These are phyloP conservation scores for Podaxis pistillaris DNA, from an alignment of 768 basidiomycete genomes.

Conservation along the genomic window DNA sequence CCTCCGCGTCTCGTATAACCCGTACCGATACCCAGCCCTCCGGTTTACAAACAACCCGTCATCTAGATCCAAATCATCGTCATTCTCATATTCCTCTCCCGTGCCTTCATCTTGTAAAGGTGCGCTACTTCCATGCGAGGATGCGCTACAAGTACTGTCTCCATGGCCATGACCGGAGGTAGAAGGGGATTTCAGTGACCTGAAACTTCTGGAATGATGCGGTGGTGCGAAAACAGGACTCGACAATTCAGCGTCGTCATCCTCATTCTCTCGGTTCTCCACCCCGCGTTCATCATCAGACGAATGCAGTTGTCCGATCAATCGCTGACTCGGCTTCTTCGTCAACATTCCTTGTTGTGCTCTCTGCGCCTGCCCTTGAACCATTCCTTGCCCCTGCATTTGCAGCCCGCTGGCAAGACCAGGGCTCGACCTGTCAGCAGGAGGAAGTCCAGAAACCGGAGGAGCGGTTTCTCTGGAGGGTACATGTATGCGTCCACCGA, in stretches of 20 bases:
- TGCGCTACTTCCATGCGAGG: background rate
- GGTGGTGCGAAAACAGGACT: slow-evolving; percentile 13
- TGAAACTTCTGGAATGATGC: background rate
- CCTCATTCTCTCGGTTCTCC: background rate
- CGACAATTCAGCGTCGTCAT: slow-evolving; percentile 2
- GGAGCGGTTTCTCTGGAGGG: background rate
- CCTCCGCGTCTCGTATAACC: background rate
- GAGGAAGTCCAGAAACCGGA: background rate
- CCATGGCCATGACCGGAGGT: background rate
- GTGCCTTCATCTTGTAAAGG: background rate
- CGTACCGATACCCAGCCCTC: slow-evolving; percentile 18
- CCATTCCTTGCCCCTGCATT: background rate
- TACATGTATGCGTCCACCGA: background rate
- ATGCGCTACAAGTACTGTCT: background rate
- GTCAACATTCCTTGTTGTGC: background rate
- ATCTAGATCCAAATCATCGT: slow-evolving; percentile 15
- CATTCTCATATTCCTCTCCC: slow-evolving; percentile 7
- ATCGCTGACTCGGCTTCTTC: background rate
- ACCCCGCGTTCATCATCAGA: background rate
- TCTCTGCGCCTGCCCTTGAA: background rate
- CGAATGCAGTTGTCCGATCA: slow-evolving; percentile 12
- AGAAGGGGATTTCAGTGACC: background rate
- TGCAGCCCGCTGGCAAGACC: background rate
- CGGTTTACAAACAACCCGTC: slow-evolving; percentile 2
- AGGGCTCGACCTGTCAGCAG: background rate